Evolutionary conservation across 495 filamentous ascomycete species (phyloP).

Genomic region (Cenococcum geophilum): DNA sequence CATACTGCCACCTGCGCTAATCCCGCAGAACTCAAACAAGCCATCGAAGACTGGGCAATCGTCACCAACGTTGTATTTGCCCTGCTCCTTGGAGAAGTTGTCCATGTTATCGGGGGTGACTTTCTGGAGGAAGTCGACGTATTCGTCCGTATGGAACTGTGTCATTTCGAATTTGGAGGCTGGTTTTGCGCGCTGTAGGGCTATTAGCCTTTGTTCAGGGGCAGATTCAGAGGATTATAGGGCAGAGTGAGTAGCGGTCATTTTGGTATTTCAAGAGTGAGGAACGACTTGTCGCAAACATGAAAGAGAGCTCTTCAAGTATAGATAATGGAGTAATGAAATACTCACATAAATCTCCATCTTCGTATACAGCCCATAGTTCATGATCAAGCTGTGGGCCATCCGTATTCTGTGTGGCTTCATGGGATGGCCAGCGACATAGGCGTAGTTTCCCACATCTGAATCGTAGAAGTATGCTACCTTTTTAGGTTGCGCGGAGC

Average conservation of each 20-base stretch:
- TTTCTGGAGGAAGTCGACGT: constrained; percentile 93
- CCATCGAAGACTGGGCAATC: constrained; percentile 98
- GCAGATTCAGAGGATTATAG: not conserved
- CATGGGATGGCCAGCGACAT: constrained; percentile 97
- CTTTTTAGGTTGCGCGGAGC: constrained; percentile 48
- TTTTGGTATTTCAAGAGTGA: not conserved
- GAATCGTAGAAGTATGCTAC: constrained; percentile 98
- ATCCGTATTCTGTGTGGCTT: constrained; percentile 97
- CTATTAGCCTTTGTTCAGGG: constrained; percentile 18
- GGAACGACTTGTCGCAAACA: not conserved
- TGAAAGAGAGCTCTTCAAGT: not conserved
- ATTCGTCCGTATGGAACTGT: constrained; percentile 98
- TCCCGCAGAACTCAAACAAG: constrained; percentile 95
- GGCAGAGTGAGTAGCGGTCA: not conserved
- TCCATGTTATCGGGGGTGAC: constrained; percentile 99
- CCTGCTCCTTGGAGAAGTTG: constrained; percentile 80
- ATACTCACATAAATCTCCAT: constrained; percentile 94
- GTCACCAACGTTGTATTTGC: constrained; percentile 95
- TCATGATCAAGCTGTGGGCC: constrained; percentile 97
- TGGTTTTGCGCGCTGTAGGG: constrained; percentile 80
- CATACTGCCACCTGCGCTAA: constrained; percentile 95
- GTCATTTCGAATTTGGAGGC: constrained; percentile 97
- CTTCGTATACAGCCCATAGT: constrained; percentile 95
- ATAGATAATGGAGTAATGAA: not conserved
- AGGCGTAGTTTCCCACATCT: constrained; percentile 95